phyloP scores from a whole-genome alignment of 441 rosid species.

The Manihot esculenta region DNA sequence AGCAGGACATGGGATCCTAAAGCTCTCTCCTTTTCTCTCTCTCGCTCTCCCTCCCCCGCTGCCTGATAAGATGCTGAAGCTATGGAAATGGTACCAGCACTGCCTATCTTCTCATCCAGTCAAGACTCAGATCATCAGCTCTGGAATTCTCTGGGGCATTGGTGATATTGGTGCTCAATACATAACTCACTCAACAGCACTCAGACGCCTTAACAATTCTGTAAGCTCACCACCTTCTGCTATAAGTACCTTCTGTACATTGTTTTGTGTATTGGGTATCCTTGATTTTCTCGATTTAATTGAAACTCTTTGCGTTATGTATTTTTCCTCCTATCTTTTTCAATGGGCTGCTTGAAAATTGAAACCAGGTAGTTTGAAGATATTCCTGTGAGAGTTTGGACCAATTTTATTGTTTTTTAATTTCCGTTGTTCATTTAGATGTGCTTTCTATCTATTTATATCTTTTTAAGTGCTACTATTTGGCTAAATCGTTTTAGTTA shows the following conservation, averaged over 20 bases:
- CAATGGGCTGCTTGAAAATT: background rate
- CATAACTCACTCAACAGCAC: slow-evolving; percentile 79
- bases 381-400: background rate
- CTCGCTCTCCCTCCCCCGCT: background rate
- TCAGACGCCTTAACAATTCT: slow-evolving; percentile 38
- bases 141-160: slow-evolving; percentile 86
- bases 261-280: slow-evolving; percentile 10
- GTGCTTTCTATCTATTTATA: background rate
- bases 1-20: slow-evolving; percentile 14
- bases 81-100: slow-evolving; percentile 90
- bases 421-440: background rate
- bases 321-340: background rate
- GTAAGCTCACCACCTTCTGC: slow-evolving; percentile 27
- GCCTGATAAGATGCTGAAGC: slow-evolving; percentile 49
- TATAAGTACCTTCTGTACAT: background rate
- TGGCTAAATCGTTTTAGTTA: background rate
- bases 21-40: background rate
- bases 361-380: slow-evolving; percentile 5
- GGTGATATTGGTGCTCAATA: slow-evolving; percentile 93
- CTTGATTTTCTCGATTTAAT: background rate
- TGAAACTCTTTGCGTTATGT: too few species aligned
- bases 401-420: background rate
- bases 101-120: slow-evolving; percentile 70
- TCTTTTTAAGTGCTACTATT: slow-evolving; percentile 4
- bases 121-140: slow-evolving; percentile 87